These are phyloP conservation scores for Udeniomyces megalosporus DNA, from an alignment of 768 basidiomycete species.

Conservation along the genomic window DNA sequence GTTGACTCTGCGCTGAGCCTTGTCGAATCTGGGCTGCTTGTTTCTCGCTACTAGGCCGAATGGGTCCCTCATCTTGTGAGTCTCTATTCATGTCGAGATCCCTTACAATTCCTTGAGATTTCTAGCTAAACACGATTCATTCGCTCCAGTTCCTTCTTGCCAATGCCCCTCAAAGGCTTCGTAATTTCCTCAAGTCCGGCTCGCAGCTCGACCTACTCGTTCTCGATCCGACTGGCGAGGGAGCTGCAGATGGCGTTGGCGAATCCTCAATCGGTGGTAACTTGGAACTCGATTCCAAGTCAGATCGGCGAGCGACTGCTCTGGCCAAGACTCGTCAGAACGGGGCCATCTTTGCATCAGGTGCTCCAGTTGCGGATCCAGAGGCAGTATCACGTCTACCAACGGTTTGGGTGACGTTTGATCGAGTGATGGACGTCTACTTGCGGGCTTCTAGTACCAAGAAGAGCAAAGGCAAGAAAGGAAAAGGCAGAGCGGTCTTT, in stretches of 20 bases:
- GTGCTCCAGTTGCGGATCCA: conserved; percentile 36
- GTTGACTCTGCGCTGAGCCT: neutral
- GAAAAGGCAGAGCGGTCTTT: conserved; percentile 16
- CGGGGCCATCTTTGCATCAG: conserved; percentile 10
- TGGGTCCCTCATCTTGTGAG: conserved; percentile 70
- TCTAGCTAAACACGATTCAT: too few relatives aligned
- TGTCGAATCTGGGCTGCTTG: neutral
- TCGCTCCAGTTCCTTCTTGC: conserved; percentile 48
- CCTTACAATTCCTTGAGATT: neutral
- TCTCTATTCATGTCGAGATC: neutral
- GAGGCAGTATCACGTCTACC: conserved; percentile 66
- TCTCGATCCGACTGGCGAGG: conserved; percentile 28
- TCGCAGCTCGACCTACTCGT: conserved; percentile 50
- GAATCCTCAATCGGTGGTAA: conserved; percentile 21
- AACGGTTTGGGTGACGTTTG: conserved; percentile 46
- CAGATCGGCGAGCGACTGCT: neutral
- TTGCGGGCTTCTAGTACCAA: conserved; percentile 28
- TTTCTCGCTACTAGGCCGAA: conserved; percentile 31
- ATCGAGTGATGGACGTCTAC: conserved; percentile 70
- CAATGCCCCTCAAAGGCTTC: conserved; percentile 48
- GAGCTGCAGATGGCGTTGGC: conserved; percentile 18
- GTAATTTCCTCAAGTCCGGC: conserved; percentile 57
- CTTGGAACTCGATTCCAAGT: neutral
- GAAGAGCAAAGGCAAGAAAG: conserved; percentile 24
- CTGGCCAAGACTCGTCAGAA: neutral